A percentile compares a stretch with the other conserved stretches of the same genome.
Conservation (phyloP, 2,329 filamentous ascomycete species). For the Corynespora cassiicola region DNA sequence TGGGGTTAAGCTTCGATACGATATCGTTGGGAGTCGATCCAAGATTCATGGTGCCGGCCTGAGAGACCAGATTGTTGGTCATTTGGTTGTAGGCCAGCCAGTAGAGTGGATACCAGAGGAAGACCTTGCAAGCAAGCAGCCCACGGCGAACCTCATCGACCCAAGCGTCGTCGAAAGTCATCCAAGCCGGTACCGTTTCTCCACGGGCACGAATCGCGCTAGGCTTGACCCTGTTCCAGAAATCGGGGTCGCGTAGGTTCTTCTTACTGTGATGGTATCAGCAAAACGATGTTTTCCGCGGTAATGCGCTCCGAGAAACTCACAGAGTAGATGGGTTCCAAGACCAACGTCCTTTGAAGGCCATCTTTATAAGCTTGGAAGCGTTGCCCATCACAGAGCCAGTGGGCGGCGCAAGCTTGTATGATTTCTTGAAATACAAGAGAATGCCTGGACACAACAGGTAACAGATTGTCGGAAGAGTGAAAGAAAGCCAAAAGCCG, state of each 20-base stretch:
- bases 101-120: slow-evolving; percentile 65
- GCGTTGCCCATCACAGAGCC: slow-evolving; percentile 76
- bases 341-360: slow-evolving; percentile 64
- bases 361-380: slow-evolving; percentile 64
- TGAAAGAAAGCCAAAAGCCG: slow-evolving; percentile 75
- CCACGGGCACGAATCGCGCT: slow-evolving; percentile 46
- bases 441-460: slow-evolving; percentile 64
- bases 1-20: slow-evolving; percentile 77
- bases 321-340: slow-evolving; percentile 61
- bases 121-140: slow-evolving; percentile 45
- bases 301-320: background rate
- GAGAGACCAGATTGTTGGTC: slow-evolving; percentile 70
- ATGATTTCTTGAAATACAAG: slow-evolving; percentile 68
- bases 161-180: slow-evolving; percentile 82
- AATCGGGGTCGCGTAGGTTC: slow-evolving; percentile 51
- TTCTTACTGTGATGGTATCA: slow-evolving; percentile 57
- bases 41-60: slow-evolving; percentile 71
- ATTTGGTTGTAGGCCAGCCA: slow-evolving; percentile 60
- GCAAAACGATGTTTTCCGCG: slow-evolving; percentile 26
- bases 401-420: slow-evolving; percentile 69
- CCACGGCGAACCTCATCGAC: slow-evolving; percentile 78
- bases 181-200: slow-evolving; percentile 67
- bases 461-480: slow-evolving; percentile 71
- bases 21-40: slow-evolving; percentile 79
- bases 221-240: slow-evolving; percentile 72